A percentile compares a stretch with the other conserved stretches of the same genome.
Evolutionary conservation across 352 stramenopile genomes (phyloP).

Genomic region (Phytophthora cryptogea): DNA sequence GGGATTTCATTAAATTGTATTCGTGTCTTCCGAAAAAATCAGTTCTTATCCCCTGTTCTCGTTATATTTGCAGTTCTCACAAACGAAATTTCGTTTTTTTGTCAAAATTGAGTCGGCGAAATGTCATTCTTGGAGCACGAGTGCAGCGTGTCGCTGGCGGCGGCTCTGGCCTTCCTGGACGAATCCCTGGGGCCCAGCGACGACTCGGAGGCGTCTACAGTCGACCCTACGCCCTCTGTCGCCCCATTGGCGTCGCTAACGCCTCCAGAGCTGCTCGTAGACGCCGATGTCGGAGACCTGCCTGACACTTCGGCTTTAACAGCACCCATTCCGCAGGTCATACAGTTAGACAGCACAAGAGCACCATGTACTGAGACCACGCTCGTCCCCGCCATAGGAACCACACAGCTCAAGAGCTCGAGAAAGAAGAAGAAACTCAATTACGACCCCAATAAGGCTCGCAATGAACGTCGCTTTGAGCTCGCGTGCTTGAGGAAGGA

Average conservation of each 20-base stretch:
- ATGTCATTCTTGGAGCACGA: slow-evolving; percentile 12
- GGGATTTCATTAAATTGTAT: too few relatives aligned
- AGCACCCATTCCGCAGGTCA: neutral
- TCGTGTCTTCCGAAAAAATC: too few relatives aligned
- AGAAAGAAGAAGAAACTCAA: slow-evolving; percentile 37
- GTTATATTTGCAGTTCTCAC: too few relatives aligned
- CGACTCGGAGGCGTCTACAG: neutral
- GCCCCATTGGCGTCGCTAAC: neutral
- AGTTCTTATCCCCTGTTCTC: too few relatives aligned
- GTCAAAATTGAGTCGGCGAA: neutral
- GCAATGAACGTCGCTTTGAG: slow-evolving; percentile 40
- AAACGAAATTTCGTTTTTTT: too few relatives aligned
- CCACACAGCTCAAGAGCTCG: slow-evolving; percentile 5
- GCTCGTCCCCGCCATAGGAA: neutral
- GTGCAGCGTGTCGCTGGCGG: slow-evolving; percentile 5
- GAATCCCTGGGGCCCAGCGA: slow-evolving; percentile 5
- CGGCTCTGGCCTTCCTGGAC: slow-evolving; percentile 20
- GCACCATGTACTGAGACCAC: neutral
- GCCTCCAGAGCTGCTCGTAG: slow-evolving; percentile 8
- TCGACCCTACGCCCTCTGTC: neutral
- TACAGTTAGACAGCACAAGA: neutral
- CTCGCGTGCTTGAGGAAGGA: slow-evolving; percentile 38
- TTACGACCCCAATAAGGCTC: slow-evolving; percentile 40
- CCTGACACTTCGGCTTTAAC: neutral
- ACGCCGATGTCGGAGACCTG: neutral